These are phyloP conservation scores for Medicago lupulina DNA, from an alignment of 306 rosid genomes.

Conservation along the genomic window DNA sequence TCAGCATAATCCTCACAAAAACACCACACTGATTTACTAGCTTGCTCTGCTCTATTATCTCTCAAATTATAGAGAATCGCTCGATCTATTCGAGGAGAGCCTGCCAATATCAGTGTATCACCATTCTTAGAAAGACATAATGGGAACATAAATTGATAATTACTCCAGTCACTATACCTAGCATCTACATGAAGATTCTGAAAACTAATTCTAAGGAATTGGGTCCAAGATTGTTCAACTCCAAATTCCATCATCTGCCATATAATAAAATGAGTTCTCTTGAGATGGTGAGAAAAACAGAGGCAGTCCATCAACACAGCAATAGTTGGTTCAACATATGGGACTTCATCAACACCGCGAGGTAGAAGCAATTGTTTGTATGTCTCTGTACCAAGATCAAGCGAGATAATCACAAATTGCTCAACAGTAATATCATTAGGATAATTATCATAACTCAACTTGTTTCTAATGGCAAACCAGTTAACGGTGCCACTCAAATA, in stretches of 20 bases:
- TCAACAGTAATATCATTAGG: neutral
- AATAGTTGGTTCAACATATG: too few species aligned
- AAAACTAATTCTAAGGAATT: neutral
- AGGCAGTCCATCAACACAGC: neutral
- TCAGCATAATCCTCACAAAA: too few species aligned
- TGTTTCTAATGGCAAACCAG: neutral
- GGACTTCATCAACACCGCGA: too few species aligned
- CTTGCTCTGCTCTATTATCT: neutral
- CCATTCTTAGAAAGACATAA: neutral
- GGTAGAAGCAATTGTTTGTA: neutral
- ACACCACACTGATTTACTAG: too few species aligned
- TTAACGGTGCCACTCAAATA: neutral
- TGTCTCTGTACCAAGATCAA: neutral
- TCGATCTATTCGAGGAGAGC: too few species aligned
- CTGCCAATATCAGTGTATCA: neutral
- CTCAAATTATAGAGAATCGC: neutral
- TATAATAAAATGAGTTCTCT: neutral
- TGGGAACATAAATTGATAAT: neutral
- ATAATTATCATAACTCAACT: too few species aligned
- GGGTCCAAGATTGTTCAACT: neutral
- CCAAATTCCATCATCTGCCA: neutral
- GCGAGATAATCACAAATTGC: neutral
- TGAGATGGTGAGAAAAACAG: neutral
- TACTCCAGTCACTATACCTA: too few species aligned
- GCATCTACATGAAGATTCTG: neutral